These are phyloP conservation scores for Naganishia randhawae DNA, from an alignment of 768 basidiomycete genomes.

Conservation along the genomic window DNA sequence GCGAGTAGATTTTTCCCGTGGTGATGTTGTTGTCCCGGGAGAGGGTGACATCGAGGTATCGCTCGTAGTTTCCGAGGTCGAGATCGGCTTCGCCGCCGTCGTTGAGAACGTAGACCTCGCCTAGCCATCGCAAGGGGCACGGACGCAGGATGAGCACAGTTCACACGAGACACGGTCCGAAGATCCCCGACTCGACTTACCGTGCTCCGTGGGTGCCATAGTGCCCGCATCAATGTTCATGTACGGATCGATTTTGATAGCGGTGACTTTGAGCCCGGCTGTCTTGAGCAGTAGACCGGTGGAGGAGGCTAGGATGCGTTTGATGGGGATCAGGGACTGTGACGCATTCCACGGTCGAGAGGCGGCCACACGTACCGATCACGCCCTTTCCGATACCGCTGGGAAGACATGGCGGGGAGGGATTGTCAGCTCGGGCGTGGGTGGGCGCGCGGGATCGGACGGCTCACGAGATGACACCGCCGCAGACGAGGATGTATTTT, in stretches of 20 bases:
- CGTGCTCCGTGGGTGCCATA: constrained; percentile 97
- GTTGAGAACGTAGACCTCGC: constrained; percentile 93
- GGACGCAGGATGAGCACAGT: constrained; percentile 54
- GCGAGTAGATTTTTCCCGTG: constrained; percentile 93
- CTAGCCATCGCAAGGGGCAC: neutral
- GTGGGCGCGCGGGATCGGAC: neutral
- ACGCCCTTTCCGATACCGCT: constrained; percentile 98
- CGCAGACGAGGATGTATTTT: constrained; percentile 93
- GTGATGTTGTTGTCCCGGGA: constrained; percentile 96
- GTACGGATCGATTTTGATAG: constrained; percentile 99
- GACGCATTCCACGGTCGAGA: neutral
- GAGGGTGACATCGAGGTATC: constrained; percentile 91
- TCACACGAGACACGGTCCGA: no score
- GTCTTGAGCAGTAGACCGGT: constrained; percentile 94
- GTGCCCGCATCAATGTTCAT: constrained; percentile 99
- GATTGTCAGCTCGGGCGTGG: no score
- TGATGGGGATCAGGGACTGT: neutral
- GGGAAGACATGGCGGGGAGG: neutral
- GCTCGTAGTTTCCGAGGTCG: constrained; percentile 96
- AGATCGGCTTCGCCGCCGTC: constrained; percentile 98
- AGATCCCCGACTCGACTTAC: no score
- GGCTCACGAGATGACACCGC: constrained; percentile 76
- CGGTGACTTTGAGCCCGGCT: constrained; percentile 90
- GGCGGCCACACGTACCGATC: constrained; percentile 63
- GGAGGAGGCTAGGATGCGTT: constrained; percentile 69